Evolutionary conservation across 768 basidiomycete genomes (phyloP).

Genomic region (Cubamyces lactineus): DNA sequence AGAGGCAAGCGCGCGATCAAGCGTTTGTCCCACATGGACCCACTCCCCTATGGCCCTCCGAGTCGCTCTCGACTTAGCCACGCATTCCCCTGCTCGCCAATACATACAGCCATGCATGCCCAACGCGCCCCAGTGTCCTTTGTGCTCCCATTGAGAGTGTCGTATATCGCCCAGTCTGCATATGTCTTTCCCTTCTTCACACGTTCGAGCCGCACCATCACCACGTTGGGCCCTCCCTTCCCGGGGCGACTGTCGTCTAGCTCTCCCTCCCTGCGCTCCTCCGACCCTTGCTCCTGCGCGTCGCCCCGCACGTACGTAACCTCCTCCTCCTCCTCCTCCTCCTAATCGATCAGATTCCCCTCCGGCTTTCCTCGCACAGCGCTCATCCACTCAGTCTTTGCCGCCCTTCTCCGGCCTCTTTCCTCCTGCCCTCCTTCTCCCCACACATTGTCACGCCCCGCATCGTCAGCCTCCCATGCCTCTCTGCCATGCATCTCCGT

Average conservation of each 20-base stretch:
- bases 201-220: slow-evolving; percentile 22
- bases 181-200: slow-evolving; percentile 11
- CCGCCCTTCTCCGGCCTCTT: no score
- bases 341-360: slow-evolving; percentile 10
- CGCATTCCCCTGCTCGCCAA: neutral
- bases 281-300: neutral
- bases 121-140: neutral
- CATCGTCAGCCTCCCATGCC: no score
- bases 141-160: slow-evolving; percentile 1
- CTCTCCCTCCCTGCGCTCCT: neutral
- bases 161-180: slow-evolving; percentile 1
- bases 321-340: no score
- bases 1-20: neutral
- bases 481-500: no score
- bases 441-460: no score
- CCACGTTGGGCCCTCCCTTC: slow-evolving; percentile 15
- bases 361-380: neutral
- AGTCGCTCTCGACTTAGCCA: neutral
- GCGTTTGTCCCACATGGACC: slow-evolving; percentile 12
- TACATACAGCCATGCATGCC: neutral
- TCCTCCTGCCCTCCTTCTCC: no score
- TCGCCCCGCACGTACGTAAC: slow-evolving; percentile 13
- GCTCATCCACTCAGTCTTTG: no score
- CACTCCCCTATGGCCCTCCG: no score
- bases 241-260: no score